These are phyloP conservation scores for Eucalyptus marginata DNA, from an alignment of 345 rosid species.

Conservation along the genomic window DNA sequence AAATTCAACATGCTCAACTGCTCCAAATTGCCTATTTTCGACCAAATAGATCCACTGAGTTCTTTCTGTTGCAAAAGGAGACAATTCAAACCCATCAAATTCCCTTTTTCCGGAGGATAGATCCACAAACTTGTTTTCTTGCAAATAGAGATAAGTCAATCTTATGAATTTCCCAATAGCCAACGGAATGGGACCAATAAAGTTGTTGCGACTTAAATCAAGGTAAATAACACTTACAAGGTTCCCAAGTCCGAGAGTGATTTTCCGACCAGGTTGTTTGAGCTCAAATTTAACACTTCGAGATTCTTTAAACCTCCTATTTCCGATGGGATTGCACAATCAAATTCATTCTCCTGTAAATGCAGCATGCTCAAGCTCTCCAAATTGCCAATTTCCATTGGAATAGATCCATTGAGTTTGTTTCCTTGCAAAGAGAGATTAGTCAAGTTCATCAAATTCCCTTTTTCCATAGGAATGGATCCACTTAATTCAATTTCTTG, in stretches of 20 bases:
- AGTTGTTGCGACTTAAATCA: background rate
- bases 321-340: too few relatives aligned
- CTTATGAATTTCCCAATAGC: background rate
- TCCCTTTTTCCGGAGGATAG: too few relatives aligned
- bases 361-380: too few relatives aligned
- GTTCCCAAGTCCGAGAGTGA: too few relatives aligned
- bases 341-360: too few relatives aligned
- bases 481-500: background rate
- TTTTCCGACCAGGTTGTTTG: too few relatives aligned
- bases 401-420: background rate
- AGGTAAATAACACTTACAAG: background rate
- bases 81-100: background rate
- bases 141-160: background rate
- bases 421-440: background rate
- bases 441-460: background rate
- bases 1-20: background rate
- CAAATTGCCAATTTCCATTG: too few relatives aligned
- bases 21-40: background rate
- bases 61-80: background rate
- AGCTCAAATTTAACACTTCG: too few relatives aligned
- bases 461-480: background rate
- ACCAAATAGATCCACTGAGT: background rate
- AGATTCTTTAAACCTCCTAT: too few relatives aligned
- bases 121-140: too few relatives aligned
- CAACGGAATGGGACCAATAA: background rate